Percentiles rank a stretch among this genome's conserved stretches.
These are phyloP conservation scores for Cutaneotrichosporon spelunceum DNA, from an alignment of 1,284 basidiomycete genomes.

Conservation along the genomic window DNA sequence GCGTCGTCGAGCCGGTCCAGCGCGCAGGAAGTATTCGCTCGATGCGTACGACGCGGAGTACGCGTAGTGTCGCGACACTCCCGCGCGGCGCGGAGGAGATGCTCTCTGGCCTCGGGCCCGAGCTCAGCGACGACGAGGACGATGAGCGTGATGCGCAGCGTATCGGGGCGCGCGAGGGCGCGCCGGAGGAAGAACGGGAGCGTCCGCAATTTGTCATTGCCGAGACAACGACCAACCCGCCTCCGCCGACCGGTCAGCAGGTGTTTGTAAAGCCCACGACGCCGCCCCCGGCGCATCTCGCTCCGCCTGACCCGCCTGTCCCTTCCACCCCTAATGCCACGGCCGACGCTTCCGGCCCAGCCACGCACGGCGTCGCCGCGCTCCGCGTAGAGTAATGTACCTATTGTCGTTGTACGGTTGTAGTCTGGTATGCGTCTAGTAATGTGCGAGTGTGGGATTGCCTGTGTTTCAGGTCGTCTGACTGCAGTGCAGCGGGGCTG, in stretches of 20 bases:
- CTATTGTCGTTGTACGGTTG: neutral
- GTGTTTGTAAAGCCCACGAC: neutral
- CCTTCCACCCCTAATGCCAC: neutral
- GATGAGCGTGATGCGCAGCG: constrained; percentile 18
- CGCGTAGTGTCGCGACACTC: constrained; percentile 42
- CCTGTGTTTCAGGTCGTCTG: too few relatives aligned
- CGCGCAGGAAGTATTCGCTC: constrained; percentile 33
- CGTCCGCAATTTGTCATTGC: constrained; percentile 29
- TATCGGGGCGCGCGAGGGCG: neutral
- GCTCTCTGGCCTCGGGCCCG: constrained; percentile 38
- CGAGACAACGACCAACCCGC: constrained; percentile 13
- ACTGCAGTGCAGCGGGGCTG: too few relatives aligned
- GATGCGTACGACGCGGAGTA: constrained; percentile 28
- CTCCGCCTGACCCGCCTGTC: neutral
- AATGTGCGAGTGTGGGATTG: too few relatives aligned
- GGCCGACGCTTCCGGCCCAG: neutral
- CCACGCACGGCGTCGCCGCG: neutral
- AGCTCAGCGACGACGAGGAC: constrained; percentile 23
- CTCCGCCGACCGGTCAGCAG: neutral
- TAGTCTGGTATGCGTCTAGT: neutral
- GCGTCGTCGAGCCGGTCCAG: constrained; percentile 18
- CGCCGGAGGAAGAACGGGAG: constrained; percentile 12
- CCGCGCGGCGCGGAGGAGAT: constrained; percentile 51
- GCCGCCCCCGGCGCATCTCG: neutral
- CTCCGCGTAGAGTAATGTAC: constrained; percentile 4